Evolutionary conservation across 1,284 basidiomycete genomes (phyloP).

Genomic region (Malassezia arunalokei): DNA sequence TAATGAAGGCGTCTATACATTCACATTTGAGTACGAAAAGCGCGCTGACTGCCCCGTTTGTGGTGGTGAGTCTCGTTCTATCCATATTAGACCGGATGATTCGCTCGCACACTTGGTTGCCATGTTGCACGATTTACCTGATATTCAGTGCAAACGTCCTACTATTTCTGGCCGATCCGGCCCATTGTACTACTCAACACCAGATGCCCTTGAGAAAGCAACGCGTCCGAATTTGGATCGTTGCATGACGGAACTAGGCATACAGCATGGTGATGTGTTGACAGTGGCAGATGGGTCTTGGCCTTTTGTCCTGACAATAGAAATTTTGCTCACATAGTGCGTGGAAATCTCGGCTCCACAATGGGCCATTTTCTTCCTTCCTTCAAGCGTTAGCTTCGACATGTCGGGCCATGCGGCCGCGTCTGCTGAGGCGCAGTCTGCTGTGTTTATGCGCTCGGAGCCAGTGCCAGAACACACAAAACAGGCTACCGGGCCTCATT

Average conservation of each 20-base stretch:
- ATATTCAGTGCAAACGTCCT: conserved; percentile 34
- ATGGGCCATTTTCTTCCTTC: no score
- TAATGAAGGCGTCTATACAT: conserved; percentile 90
- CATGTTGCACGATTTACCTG: conserved; percentile 22
- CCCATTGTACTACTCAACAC: conserved; percentile 80
- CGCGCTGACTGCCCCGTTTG: conserved; percentile 91
- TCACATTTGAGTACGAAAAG: conserved; percentile 90
- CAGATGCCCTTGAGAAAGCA: conserved; percentile 71
- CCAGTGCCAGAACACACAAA: conserved; percentile 12
- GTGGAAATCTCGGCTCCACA: background rate
- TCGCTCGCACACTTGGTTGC: conserved; percentile 30
- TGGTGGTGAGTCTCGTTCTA: conserved; percentile 58
- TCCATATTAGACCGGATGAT: conserved; percentile 14
- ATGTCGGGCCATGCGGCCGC: background rate
- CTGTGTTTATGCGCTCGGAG: conserved; percentile 20
- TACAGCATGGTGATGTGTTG: conserved; percentile 59
- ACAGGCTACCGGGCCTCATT: conserved; percentile 74
- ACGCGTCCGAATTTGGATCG: conserved; percentile 81
- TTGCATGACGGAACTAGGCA: conserved; percentile 66
- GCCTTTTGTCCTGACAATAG: conserved; percentile 55
- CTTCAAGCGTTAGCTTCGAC: no score
- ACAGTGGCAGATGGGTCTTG: conserved; percentile 74
- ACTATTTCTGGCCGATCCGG: conserved; percentile 18
- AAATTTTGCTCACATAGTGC: background rate
- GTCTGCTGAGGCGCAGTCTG: conserved; percentile 12